Evolutionary conservation across 805 yeast species (phyloP).

Genomic region (Kodamaea kaohsiungensis): DNA sequence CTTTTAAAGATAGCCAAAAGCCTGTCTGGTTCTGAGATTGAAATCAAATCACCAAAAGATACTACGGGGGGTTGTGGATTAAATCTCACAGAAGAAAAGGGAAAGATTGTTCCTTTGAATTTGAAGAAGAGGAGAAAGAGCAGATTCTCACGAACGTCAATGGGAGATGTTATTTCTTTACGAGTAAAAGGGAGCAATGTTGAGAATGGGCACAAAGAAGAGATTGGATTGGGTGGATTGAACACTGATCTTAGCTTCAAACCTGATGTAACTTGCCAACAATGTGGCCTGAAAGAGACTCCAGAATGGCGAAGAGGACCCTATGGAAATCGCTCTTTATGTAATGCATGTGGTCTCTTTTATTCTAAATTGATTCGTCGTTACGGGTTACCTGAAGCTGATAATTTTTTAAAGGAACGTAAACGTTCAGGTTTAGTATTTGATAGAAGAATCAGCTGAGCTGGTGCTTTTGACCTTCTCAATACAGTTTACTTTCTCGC

Average conservation of each 20-base stretch:
- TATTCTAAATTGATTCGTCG: conserved; percentile 16
- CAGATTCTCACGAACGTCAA: background rate
- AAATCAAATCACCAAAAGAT: background rate
- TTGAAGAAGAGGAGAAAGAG: background rate
- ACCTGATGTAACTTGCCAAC: conserved; percentile 12
- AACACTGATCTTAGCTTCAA: conserved; percentile 13
- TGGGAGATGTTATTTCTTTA: conserved; percentile 3
- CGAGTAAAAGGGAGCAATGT: conserved; percentile 2
- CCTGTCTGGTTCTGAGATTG: background rate
- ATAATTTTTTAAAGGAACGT: background rate
- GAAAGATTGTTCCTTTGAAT: background rate
- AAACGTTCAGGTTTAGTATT: conserved; percentile 7
- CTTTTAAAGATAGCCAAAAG: background rate
- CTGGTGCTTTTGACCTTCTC: no score
- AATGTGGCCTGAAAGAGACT: conserved; percentile 19
- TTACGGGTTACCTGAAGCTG: conserved; percentile 8
- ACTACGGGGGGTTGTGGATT: background rate
- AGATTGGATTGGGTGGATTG: conserved; percentile 11
- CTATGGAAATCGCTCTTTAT: conserved; percentile 16
- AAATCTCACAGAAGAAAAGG: background rate
- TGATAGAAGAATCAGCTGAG: conserved; percentile 6
- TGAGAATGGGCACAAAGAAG: conserved; percentile 4
- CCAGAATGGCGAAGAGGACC: conserved; percentile 26
- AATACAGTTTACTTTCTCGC: no score
- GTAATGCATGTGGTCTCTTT: conserved; percentile 23